A percentile compares a stretch with the other conserved stretches of the same genome.
These are phyloP conservation scores for Citeromyces matritensis DNA, from an alignment of 805 yeast species.

Conservation along the genomic window DNA sequence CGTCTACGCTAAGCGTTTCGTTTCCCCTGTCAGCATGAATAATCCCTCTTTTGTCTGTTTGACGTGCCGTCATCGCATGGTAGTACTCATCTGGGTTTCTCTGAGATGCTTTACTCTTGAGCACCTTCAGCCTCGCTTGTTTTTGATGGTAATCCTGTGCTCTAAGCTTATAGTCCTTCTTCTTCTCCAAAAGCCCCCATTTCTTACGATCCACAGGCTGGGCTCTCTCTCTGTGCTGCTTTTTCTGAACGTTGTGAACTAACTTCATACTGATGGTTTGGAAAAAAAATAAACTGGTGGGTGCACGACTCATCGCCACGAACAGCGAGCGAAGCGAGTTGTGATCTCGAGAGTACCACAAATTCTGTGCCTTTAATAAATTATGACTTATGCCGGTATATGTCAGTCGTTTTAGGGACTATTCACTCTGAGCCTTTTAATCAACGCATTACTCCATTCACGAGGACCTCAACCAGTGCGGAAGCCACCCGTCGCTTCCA, in stretches of 20 bases:
- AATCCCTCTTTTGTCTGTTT: constrained; percentile 59
- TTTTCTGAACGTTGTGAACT: constrained; percentile 87
- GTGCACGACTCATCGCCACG: background rate
- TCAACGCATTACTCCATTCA: constrained; percentile 70
- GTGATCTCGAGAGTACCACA: too few relatives aligned
- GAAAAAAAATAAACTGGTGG: background rate
- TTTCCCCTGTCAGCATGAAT: constrained; percentile 50
- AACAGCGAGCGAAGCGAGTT: constrained; percentile 1
- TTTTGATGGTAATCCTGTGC: constrained; percentile 44
- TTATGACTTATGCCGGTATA: too few relatives aligned
- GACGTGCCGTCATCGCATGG: constrained; percentile 72
- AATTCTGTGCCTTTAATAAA: too few relatives aligned
- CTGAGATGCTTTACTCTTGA: constrained; percentile 55
- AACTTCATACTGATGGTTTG: constrained; percentile 49
- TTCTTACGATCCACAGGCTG: constrained; percentile 64
- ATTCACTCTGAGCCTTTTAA: constrained; percentile 68
- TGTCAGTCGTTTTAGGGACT: too few relatives aligned
- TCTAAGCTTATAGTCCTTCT: constrained; percentile 58
- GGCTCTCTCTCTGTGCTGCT: constrained; percentile 89
- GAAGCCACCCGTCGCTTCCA: constrained; percentile 33
- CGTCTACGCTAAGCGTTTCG: constrained; percentile 50
- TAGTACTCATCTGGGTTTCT: constrained; percentile 93
- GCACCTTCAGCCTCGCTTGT: constrained; percentile 49
- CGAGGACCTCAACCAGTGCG: constrained; percentile 67
- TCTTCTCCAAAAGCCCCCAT: constrained; percentile 85